Percentiles rank a stretch among this genome's conserved stretches.
phyloP scores from a whole-genome alignment of 2,329 filamentous ascomycete genomes.

The Aspergillus ibericus region DNA sequence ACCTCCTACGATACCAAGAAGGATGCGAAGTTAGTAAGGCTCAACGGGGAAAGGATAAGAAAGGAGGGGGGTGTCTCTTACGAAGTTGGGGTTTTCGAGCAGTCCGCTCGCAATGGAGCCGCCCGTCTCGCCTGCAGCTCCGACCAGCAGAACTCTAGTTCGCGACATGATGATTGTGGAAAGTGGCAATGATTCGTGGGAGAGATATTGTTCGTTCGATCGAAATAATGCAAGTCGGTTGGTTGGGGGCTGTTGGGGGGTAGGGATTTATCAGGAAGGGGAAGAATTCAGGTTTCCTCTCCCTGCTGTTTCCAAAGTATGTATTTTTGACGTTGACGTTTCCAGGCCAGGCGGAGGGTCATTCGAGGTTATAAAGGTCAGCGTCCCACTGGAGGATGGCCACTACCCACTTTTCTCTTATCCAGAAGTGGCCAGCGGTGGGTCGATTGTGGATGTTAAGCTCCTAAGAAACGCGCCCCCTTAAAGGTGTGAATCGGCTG shows the following conservation, averaged over 20 bases:
- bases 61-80: conserved; percentile 12
- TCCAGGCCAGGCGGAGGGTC: conserved; percentile 26
- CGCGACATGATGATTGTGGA: conserved; percentile 31
- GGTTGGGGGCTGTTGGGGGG: neutral
- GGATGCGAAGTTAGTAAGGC: conserved; percentile 4
- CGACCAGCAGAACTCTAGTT: conserved; percentile 40
- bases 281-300: neutral
- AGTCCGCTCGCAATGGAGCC: conserved; percentile 40
- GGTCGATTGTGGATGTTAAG: conserved; percentile 35
- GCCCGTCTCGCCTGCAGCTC: conserved; percentile 43
- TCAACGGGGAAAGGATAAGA: conserved; percentile 3
- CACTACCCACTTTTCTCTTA: conserved; percentile 37
- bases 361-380: conserved; percentile 36
- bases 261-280: conserved; percentile 2
- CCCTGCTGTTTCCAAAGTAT: conserved; percentile 3
- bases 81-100: conserved; percentile 30
- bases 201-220: neutral
- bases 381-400: conserved; percentile 28
- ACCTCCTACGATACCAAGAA: conserved; percentile 43
- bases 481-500: conserved; percentile 13
- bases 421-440: conserved; percentile 30
- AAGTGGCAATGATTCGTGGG: conserved; percentile 8
- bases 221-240: neutral
- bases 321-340: conserved; percentile 13
- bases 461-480: conserved; percentile 9